Percentiles rank a stretch among this genome's conserved stretches.
Evolutionary conservation across 805 yeast genomes (phyloP).

Genomic region (Candida nitratophila): DNA sequence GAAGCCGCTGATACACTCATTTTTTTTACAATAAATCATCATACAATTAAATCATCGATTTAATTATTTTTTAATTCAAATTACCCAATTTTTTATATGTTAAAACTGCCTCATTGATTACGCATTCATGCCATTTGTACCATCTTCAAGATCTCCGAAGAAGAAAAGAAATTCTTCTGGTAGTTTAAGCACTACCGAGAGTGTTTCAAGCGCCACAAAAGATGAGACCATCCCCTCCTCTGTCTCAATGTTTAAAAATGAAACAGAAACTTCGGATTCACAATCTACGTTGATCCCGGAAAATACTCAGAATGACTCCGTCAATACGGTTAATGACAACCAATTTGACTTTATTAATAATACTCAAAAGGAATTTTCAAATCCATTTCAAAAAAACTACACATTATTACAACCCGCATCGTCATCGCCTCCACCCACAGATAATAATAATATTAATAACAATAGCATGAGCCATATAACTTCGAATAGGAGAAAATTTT

Average conservation of each 20-base stretch:
- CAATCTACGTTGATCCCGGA: not conserved
- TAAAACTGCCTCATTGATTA: too few species aligned
- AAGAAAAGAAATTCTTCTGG: not conserved
- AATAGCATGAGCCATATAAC: not conserved
- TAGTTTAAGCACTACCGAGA: not conserved
- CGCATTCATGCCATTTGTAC: conserved; percentile 19
- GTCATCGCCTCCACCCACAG: not conserved
- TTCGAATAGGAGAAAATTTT: not conserved
- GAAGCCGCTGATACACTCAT: too few species aligned
- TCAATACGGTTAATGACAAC: not conserved
- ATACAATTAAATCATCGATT: too few species aligned
- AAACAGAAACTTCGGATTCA: not conserved
- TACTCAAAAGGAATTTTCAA: not conserved
- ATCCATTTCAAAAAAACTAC: not conserved
- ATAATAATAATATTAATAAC: too few species aligned
- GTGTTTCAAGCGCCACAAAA: too few species aligned
- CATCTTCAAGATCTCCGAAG: conserved; percentile 7
- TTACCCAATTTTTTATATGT: too few species aligned
- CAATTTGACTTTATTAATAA: too few species aligned
- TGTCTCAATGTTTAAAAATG: not conserved
- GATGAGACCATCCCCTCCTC: too few species aligned
- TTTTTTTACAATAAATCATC: too few species aligned
- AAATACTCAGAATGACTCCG: not conserved
- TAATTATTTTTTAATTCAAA: too few species aligned
- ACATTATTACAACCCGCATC: not conserved